phyloP scores from a whole-genome alignment of 306 rosid species.

The Glycyrrhiza uralensis region DNA sequence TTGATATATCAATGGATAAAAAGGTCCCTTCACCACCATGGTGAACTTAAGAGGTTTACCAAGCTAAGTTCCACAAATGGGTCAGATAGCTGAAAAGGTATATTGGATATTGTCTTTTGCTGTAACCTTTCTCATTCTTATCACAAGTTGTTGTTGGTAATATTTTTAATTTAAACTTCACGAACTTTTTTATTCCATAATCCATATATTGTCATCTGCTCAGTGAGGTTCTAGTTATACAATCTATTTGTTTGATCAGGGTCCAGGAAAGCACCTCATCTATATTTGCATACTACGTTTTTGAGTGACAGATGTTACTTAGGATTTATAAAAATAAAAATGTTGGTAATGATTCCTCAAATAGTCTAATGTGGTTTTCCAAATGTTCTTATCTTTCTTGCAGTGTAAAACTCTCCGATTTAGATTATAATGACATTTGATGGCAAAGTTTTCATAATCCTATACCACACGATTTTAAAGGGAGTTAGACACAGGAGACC shows the following conservation, averaged over 20 bases:
- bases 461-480: neutral
- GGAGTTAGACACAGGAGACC: neutral
- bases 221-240: neutral
- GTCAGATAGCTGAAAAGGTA: slow-evolving; percentile 90
- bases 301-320: neutral
- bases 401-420: neutral
- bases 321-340: neutral
- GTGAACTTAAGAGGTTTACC: too few relatives aligned
- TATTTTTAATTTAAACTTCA: neutral
- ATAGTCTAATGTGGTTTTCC: neutral
- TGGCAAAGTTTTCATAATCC: neutral
- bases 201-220: neutral
- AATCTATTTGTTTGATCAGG: neutral
- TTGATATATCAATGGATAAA: too few relatives aligned
- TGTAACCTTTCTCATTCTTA: neutral
- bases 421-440: neutral
- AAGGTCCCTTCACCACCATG: too few relatives aligned
- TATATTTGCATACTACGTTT: neutral
- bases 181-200: neutral
- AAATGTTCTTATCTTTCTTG: neutral
- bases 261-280: slow-evolving; percentile 4
- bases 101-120: slow-evolving; percentile 10
- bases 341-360: neutral
- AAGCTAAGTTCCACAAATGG: too few relatives aligned
- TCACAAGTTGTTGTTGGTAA: slow-evolving; percentile 12